Conservation (phyloP, 2,329 filamentous ascomycete genomes). For the Alternaria brassicicola region DNA sequence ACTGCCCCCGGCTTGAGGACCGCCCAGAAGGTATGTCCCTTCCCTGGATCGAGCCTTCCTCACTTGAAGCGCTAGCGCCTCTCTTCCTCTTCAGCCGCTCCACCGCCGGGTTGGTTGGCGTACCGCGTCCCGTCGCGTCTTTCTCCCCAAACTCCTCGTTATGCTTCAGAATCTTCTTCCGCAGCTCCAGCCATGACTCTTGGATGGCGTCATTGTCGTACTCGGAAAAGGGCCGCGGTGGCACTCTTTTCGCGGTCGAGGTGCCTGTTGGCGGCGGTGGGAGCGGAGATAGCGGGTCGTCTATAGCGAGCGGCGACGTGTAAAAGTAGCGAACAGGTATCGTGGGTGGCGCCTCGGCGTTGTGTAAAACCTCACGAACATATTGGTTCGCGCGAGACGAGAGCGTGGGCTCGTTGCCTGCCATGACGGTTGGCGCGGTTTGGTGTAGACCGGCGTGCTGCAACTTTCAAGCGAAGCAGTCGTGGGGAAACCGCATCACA, state of each 20-base stretch:
- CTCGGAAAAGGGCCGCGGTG: slow-evolving; percentile 76
- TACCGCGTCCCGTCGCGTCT: slow-evolving; percentile 24
- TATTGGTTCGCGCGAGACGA: slow-evolving; percentile 51
- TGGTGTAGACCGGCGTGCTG: not conserved
- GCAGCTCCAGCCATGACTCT: slow-evolving; percentile 73
- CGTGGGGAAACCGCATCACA: slow-evolving; percentile 16
- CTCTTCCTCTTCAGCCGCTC: slow-evolving; percentile 45
- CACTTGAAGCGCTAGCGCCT: slow-evolving; percentile 36
- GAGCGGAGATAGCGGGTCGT: slow-evolving; percentile 80
- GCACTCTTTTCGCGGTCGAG: slow-evolving; percentile 59
- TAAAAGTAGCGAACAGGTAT: slow-evolving; percentile 73
- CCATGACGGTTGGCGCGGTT: slow-evolving; percentile 21
- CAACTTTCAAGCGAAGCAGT: slow-evolving; percentile 11
- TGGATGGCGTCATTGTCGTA: slow-evolving; percentile 82
- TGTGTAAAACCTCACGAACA: slow-evolving; percentile 53
- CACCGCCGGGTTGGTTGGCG: slow-evolving; percentile 42
- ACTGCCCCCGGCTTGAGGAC: slow-evolving; percentile 30
- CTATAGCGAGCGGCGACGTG: slow-evolving; percentile 78
- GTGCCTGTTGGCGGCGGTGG: slow-evolving; percentile 58
- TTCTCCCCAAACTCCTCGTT: slow-evolving; percentile 49
- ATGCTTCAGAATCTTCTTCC: slow-evolving; percentile 55
- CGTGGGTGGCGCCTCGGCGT: slow-evolving; percentile 41
- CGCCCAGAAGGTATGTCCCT: slow-evolving; percentile 38
- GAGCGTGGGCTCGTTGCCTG: slow-evolving; percentile 28
- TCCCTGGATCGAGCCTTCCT: slow-evolving; percentile 28